Base-by-base conservation (phyloP, 2,329 filamentous ascomycete species). In the Venturia nashicola region DNA sequence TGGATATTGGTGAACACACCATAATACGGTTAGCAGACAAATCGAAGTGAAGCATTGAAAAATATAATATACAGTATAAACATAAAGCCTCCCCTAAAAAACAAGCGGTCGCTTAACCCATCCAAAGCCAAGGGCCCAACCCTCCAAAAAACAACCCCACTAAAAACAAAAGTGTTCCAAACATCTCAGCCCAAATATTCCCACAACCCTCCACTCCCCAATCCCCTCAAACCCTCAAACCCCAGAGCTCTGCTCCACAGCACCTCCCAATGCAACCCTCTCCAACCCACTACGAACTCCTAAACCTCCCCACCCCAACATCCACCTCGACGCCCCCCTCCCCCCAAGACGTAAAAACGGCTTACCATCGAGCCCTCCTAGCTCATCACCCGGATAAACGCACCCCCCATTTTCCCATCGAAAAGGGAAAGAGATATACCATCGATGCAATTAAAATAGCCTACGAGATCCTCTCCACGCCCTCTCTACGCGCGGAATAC, bases 381-480 rank as follows among this genome's bases (percentile, higher is more conserved):
- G 71, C 72, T 34, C 76, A 85, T 68, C 84, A 87, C 69, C 84
- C 84, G 0, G 84, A 87, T 72, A 86, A 84, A 70, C 61, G 66
- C 23, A 12, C 32, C 6, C 14, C 40, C 5, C 40, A 5, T 2
- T 40, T 23, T 3, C 34, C 51, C 4, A 18, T 20, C 32, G 20
- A 54, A 1, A 39, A 2, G 3, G 9, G 3, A 18, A 18, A 36
- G 0, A 27, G 9, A 18, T 76, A 71, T 64, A 80, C 80, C 12
- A 75, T 87, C 59, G 84, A 87, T 69, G 76, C 83, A 59, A 83
- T 87, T 36, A 81, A 80, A 20, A 71, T 78, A n/a, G 84, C 84
- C 4, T 86, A 83, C 70, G 79, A 78, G 61, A 78, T 78, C 0
- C 77, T 87, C 2, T 76, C 76, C 0, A 74, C 82, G 55, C 73